Conservation (phyloP, 148 eudicot genomes). For the Cornus florida region DNA sequence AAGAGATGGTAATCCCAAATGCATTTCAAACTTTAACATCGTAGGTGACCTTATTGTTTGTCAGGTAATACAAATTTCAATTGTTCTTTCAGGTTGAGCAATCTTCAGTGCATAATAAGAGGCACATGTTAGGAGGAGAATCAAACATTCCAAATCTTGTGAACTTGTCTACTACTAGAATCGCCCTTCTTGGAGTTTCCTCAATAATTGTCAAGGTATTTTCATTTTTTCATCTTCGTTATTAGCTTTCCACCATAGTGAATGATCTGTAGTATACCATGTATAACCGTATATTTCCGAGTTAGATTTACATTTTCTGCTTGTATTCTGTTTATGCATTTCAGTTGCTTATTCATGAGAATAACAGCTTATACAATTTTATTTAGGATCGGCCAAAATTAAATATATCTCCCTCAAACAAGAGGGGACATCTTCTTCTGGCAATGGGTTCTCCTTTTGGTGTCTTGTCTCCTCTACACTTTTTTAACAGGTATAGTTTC, state of each 20-base stretch:
- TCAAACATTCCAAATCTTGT: conserved; percentile 32
- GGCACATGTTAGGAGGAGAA: conserved; percentile 18
- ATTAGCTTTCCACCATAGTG: background rate
- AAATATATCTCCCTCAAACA: conserved; percentile 36
- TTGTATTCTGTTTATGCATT: conserved; percentile 13
- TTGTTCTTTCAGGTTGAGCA: conserved; percentile 38
- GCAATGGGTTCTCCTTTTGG: conserved; percentile 98
- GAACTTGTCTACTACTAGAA: conserved; percentile 55
- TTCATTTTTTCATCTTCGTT: background rate
- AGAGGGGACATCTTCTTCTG: conserved; percentile 80
- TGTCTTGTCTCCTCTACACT: conserved; percentile 81
- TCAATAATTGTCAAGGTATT: conserved; percentile 45
- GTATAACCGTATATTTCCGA: background rate
- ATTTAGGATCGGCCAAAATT: conserved; percentile 63
- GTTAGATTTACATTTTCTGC: conserved; percentile 13
- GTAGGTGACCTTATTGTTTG: background rate
- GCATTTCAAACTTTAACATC: conserved; percentile 7
- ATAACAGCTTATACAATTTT: conserved; percentile 45
- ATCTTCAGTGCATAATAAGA: conserved; percentile 34
- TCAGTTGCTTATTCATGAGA: conserved; percentile 31
- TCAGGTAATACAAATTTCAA: conserved; percentile 26
- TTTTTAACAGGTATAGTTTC: conserved; percentile 90
- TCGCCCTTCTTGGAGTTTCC: conserved; percentile 68
- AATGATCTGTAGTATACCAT: background rate
- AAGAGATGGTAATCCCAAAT: background rate